phyloP scores from a whole-genome alignment of 2,329 filamentous ascomycete genomes.

The Graphilbum ipis-grandicollis region DNA sequence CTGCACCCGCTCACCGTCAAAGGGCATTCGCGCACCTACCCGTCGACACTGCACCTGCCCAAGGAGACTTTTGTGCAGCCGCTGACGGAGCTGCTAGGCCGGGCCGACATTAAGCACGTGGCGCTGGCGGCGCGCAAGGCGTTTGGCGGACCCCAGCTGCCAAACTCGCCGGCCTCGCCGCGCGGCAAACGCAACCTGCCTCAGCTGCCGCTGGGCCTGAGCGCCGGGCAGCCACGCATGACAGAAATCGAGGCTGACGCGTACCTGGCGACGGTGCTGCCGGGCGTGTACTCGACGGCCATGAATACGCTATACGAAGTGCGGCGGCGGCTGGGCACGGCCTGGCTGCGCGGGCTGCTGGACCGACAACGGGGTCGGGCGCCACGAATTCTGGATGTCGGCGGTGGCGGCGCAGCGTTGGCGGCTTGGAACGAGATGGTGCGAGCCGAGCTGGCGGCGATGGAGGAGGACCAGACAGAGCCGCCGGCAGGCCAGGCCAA shows the following conservation, averaged over 20 bases:
- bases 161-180: constrained; percentile 59
- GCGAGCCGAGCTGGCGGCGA: constrained; percentile 62
- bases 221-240: constrained; percentile 49
- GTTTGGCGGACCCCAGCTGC: constrained; percentile 63
- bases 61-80: constrained; percentile 51
- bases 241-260: constrained; percentile 58
- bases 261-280: constrained; percentile 52
- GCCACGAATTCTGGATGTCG: constrained; percentile 55
- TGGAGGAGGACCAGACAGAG: constrained; percentile 30
- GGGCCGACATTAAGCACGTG: constrained; percentile 59
- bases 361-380: constrained; percentile 8
- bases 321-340: constrained; percentile 50
- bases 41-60: constrained; percentile 61
- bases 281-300: constrained; percentile 51
- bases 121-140: constrained; percentile 50
- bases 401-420: constrained; percentile 54
- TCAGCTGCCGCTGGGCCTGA: constrained; percentile 48
- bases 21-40: constrained; percentile 58
- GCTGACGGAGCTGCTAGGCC: constrained; percentile 48
- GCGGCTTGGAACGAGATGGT: constrained; percentile 65
- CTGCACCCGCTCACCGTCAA: constrained; percentile 58
- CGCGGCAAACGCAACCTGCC: constrained; percentile 25
- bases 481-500: constrained; percentile 15
- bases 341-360: constrained; percentile 52
- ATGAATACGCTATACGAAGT: constrained; percentile 56